These are phyloP conservation scores for Butyriboletus loyo DNA, from an alignment of 768 basidiomycete genomes.

Conservation along the genomic window DNA sequence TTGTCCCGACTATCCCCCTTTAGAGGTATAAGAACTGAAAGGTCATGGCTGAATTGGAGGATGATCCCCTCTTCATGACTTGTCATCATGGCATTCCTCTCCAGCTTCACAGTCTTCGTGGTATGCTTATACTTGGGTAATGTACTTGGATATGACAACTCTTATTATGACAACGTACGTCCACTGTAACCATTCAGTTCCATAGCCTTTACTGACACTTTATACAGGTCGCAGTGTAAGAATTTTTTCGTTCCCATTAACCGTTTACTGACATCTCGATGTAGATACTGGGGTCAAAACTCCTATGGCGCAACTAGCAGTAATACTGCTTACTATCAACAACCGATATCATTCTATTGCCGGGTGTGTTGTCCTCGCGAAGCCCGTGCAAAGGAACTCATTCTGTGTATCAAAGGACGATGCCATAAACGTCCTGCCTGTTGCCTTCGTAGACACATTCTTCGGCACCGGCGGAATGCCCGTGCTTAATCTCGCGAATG, in stretches of 20 bases:
- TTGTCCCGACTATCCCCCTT: background rate
- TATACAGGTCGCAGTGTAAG: conserved; percentile 55
- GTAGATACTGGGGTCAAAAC: conserved; percentile 74
- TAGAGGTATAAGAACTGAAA: conserved; percentile 18
- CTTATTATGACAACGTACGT: conserved; percentile 62
- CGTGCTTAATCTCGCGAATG: conserved; percentile 67
- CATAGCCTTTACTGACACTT: conserved; percentile 2
- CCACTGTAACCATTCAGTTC: background rate
- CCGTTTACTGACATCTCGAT: background rate
- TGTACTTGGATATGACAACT: conserved; percentile 50
- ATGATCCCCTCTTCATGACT: background rate
- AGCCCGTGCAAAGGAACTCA: conserved; percentile 1
- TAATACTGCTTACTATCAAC: conserved; percentile 55
- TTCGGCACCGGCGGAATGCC: conserved; percentile 61
- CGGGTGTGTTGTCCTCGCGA: conserved; percentile 36
- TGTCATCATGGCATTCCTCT: conserved; percentile 10
- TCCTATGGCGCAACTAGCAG: conserved; percentile 60
- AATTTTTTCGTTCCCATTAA: background rate
- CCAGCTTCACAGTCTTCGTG: background rate
- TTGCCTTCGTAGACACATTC: conserved; percentile 68
- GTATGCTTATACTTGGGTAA: conserved; percentile 10
- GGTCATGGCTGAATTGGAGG: background rate
- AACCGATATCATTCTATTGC: conserved; percentile 62
- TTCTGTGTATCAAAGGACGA: conserved; percentile 44
- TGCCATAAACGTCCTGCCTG: conserved; percentile 63